phyloP scores from a whole-genome alignment of 108 stramenopile genomes.

The Mediolabrus comicus region DNA sequence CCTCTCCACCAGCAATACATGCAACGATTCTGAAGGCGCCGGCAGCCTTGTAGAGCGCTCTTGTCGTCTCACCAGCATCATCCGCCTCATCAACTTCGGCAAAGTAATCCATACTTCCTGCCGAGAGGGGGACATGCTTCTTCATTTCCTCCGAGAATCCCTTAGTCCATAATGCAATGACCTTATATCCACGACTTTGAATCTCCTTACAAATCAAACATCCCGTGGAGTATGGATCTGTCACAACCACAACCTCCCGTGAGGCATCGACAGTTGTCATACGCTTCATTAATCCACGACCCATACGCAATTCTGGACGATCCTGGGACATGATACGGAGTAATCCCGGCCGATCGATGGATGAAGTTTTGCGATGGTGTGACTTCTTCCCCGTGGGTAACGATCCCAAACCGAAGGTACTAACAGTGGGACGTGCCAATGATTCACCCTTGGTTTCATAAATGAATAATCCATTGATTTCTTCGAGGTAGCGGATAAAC shows the following conservation, averaged over 20 bases:
- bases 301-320: slow-evolving; percentile 65
- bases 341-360: slow-evolving; percentile 71
- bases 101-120: slow-evolving; percentile 45
- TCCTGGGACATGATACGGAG: slow-evolving; percentile 73
- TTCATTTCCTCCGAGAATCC: slow-evolving; percentile 71
- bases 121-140: slow-evolving; percentile 68
- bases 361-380: slow-evolving; percentile 47
- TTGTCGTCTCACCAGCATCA: slow-evolving; percentile 50
- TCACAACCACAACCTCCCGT: slow-evolving; percentile 82
- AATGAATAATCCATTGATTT: slow-evolving; percentile 76
- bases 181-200: slow-evolving; percentile 68
- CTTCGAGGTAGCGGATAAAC: slow-evolving; percentile 83
- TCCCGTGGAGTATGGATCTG: slow-evolving; percentile 94
- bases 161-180: slow-evolving; percentile 76
- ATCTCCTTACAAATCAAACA: slow-evolving; percentile 74
- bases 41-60: slow-evolving; percentile 57
- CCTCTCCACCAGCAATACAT: slow-evolving; percentile 80
- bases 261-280: slow-evolving; percentile 81
- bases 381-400: slow-evolving; percentile 24
- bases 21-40: slow-evolving; percentile 68
- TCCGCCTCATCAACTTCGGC: slow-evolving; percentile 60
- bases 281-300: slow-evolving; percentile 47
- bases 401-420: slow-evolving; percentile 46
- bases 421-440: slow-evolving; percentile 67
- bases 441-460: slow-evolving; percentile 71